Evolutionary conservation across 2,329 filamentous ascomycete species (phyloP).

Genomic region (Rachicladosporium sp.): DNA sequence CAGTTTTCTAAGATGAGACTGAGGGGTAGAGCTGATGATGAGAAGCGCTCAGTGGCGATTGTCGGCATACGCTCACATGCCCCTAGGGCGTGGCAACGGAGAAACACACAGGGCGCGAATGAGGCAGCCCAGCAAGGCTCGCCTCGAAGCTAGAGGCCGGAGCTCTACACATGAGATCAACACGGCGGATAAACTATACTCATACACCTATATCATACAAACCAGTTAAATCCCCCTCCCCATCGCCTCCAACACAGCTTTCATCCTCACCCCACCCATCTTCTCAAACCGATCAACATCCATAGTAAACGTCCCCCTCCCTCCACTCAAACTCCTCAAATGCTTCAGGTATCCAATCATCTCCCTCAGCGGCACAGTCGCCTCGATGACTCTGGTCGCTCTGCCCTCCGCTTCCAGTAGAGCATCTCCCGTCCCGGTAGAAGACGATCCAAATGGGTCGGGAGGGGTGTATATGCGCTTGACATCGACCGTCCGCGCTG

Average conservation of each 20-base stretch:
- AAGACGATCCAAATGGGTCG: constrained; percentile 54
- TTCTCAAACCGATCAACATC: constrained; percentile 58
- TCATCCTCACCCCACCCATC: constrained; percentile 49
- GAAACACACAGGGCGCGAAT: too few species aligned
- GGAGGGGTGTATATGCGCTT: constrained; percentile 72
- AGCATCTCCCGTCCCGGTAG: constrained; percentile 7
- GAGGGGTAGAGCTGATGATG: too few species aligned
- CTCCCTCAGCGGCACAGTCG: constrained; percentile 83
- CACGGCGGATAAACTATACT: too few species aligned
- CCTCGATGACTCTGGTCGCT: constrained; percentile 52
- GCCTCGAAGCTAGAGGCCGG: too few species aligned
- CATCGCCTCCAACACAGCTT: constrained; percentile 36
- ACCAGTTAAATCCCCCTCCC: constrained; percentile 1
- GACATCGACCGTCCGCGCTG: constrained; percentile 48
- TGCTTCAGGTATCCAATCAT: constrained; percentile 93
- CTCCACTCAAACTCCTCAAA: constrained; percentile 75
- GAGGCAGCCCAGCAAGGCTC: too few species aligned
- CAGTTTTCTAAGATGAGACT: too few species aligned
- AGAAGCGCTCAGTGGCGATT: too few species aligned
- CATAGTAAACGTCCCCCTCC: constrained; percentile 68
- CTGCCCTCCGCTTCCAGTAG: constrained; percentile 13
- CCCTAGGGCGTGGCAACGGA: too few species aligned
- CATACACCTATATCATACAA: too few species aligned
- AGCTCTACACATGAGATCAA: too few species aligned
- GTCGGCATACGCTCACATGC: too few species aligned